phyloP scores from a whole-genome alignment of 2,329 filamentous ascomycete genomes.

The Colletotrichum shisoi region DNA sequence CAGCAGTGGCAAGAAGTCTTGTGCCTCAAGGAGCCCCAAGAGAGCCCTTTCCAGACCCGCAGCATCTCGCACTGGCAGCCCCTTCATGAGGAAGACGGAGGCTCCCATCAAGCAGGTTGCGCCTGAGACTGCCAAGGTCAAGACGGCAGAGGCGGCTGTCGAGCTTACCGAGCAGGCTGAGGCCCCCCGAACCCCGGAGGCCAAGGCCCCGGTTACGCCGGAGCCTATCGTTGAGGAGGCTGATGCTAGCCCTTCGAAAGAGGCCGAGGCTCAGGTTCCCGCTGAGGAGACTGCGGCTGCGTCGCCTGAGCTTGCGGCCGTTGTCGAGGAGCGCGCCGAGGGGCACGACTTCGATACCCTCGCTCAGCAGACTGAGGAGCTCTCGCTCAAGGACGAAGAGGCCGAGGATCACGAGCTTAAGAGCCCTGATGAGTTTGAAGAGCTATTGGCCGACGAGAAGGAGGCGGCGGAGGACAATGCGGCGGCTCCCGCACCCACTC shows the following conservation, averaged over 20 bases:
- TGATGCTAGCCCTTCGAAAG: conserved; percentile 31
- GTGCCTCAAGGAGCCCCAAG: conserved; percentile 34
- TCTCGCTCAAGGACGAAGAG: conserved; percentile 26
- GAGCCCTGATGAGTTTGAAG: conserved; percentile 37
- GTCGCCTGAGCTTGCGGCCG: conserved; percentile 10
- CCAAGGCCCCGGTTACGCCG: conserved; percentile 24
- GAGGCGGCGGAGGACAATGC: conserved; percentile 17
- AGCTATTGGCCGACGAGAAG: conserved; percentile 28
- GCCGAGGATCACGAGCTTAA: conserved; percentile 30
- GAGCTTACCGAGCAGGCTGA: conserved; percentile 40
- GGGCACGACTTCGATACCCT: conserved; percentile 18
- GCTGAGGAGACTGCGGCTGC: conserved; percentile 36
- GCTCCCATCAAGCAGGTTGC: conserved; percentile 22
- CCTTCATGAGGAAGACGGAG: conserved; percentile 19
- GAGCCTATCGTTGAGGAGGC: conserved; percentile 29
- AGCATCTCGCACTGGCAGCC: conserved; percentile 27
- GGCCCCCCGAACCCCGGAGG: conserved; percentile 18
- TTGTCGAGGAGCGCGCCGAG: conserved; percentile 21
- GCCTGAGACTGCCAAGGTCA: conserved; percentile 35
- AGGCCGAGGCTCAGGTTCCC: conserved; percentile 12
- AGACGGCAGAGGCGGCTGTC: conserved; percentile 38
- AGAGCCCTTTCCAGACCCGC: conserved; percentile 41
- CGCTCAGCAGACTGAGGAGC: conserved; percentile 18
- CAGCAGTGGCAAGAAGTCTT: conserved; percentile 42
- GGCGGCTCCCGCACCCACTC: no score